Evolutionary conservation across 163 green algal species (phyloP), one percentile per base, ranked within the genome.

Genomic region (Dunaliella salina): DNA sequence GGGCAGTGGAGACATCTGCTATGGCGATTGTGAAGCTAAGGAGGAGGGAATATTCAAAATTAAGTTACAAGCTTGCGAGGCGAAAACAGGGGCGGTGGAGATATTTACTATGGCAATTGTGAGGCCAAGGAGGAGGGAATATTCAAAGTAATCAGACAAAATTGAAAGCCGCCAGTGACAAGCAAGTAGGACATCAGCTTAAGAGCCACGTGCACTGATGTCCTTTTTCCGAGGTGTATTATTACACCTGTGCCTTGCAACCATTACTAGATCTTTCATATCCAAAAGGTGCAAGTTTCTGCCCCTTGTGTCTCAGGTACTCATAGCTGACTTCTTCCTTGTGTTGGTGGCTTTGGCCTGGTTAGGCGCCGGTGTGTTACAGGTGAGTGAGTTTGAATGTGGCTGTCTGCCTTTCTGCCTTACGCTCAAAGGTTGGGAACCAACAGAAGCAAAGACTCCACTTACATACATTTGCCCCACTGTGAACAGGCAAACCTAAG

Each of bases 311-410:
- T 22, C 85, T 75, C 90, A 96, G 93, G 45, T 97, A 0, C 88
- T 98, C 0, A 97, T 98, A 33, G 95, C 92, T 20, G 95, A 98
- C 87, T 98, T 98, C 85, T 98, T 98, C 91, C 93, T 97, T 75
- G 91, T 98, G 11, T 87, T 95, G 45, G 86, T 93, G 25, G 91
- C 93, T 1, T 84, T 97, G 59, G 94, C 80, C 22, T 97, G 94
- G 93, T 91, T 98, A 33, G 91, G 79, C 30, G 90, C 86, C 12
- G 94, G 92, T 24, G 87, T 97, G 15, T 93, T 45, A 17, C 88
- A 80, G 81, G 81, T 85, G 57, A 80, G 81, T 22, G 29, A 33
- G 69, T 30, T 3, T 11, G 8, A 3, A 4, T 12, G 11, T 80
- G 8, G 69, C 69, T 30, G 26, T 80, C 4, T 80, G 69, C 29